Conservation (phyloP, 495 filamentous ascomycete genomes). For the Xylaria bambusicola region DNA sequence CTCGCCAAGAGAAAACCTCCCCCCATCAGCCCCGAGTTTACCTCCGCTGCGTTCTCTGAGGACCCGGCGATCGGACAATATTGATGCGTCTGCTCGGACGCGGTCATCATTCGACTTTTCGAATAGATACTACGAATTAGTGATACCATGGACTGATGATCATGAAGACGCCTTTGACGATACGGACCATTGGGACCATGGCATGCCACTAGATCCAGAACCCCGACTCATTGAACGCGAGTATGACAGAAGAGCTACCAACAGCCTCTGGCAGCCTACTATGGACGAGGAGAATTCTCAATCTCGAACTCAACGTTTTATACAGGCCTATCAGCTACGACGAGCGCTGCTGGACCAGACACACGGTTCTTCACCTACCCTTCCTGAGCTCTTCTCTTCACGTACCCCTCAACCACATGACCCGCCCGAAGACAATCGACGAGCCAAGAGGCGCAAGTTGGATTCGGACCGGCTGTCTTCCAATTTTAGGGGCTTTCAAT, state of each 20-base stretch:
- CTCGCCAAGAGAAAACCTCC: slow-evolving; percentile 23
- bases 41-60: slow-evolving; percentile 43
- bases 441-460: slow-evolving; percentile 73
- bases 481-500: slow-evolving; percentile 63
- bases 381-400: slow-evolving; percentile 27
- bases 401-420: slow-evolving; percentile 34
- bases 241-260: slow-evolving; percentile 15
- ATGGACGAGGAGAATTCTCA: slow-evolving; percentile 24
- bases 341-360: slow-evolving; percentile 50
- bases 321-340: slow-evolving; percentile 46
- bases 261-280: slow-evolving; percentile 13
- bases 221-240: slow-evolving; percentile 5
- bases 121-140: slow-evolving; percentile 30
- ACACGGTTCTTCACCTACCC: slow-evolving; percentile 28
- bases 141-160: slow-evolving; percentile 20
- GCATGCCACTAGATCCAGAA: slow-evolving; percentile 18
- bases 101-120: slow-evolving; percentile 34
- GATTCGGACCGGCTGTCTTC: slow-evolving; percentile 60
- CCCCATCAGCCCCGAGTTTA: slow-evolving; percentile 33
- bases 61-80: slow-evolving; percentile 27
- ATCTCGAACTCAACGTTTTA: slow-evolving; percentile 37
- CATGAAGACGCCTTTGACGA: slow-evolving; percentile 18
- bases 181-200: slow-evolving; percentile 22
- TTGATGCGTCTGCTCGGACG: slow-evolving; percentile 28
- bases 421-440: slow-evolving; percentile 47